Evolutionary conservation across 441 rosid species (phyloP).

Genomic region (Raphanus hybrid): DNA sequence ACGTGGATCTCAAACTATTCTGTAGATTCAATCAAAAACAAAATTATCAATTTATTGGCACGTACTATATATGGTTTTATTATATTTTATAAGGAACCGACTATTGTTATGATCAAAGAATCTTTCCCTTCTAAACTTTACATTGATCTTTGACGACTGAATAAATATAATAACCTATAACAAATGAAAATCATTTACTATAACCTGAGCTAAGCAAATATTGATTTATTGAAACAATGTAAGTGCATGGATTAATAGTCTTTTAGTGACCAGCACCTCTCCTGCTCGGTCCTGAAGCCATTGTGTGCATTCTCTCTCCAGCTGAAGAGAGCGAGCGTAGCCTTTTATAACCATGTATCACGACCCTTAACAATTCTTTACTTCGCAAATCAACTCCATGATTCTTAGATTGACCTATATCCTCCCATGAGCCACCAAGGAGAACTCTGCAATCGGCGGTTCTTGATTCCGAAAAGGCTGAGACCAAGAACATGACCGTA

Average conservation of each 20-base stretch:
- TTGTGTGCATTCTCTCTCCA: constrained; percentile 40
- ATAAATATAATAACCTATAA: constrained; percentile 35
- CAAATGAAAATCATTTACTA: constrained; percentile 33
- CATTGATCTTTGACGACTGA: constrained; percentile 32
- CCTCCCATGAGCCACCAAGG: constrained; percentile 22
- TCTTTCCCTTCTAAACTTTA: constrained; percentile 24
- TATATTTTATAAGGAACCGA: constrained; percentile 12
- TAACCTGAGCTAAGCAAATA: constrained; percentile 35
- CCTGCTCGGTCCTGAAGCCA: constrained; percentile 79
- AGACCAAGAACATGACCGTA: constrained; percentile 44
- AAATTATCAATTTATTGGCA: background rate
- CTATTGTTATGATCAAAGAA: constrained; percentile 34
- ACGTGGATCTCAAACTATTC: background rate
- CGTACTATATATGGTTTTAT: background rate
- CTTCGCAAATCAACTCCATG: constrained; percentile 29
- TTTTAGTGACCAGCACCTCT: constrained; percentile 77
- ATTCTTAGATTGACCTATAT: constrained; percentile 19
- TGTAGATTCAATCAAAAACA: background rate
- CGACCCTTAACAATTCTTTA: constrained; percentile 21
- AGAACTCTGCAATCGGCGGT: constrained; percentile 48
- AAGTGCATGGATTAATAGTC: background rate
- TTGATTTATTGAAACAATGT: constrained; percentile 18
- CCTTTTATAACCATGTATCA: constrained; percentile 33
- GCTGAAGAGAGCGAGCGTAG: constrained; percentile 37
- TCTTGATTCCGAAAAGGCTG: constrained; percentile 44